A percentile compares a stretch with the other conserved stretches of the same genome.
phyloP scores from a whole-genome alignment of 2,329 filamentous ascomycete genomes.

The Arachnopeziza araneosa region DNA sequence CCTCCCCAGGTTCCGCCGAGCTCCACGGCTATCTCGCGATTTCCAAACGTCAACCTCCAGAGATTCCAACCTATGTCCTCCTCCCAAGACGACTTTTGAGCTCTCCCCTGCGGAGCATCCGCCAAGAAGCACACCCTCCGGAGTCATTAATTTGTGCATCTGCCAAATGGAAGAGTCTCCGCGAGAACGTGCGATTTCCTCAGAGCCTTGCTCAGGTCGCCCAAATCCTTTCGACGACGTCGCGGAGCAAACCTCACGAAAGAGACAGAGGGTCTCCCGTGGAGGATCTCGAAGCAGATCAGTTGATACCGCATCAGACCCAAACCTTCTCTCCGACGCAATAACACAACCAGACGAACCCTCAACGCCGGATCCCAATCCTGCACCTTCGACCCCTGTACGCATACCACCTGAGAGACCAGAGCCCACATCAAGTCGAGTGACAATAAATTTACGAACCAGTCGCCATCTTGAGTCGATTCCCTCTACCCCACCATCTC shows the following conservation, averaged over 20 bases:
- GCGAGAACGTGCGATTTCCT: constrained; percentile 54
- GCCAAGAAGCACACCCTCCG: constrained; percentile 38
- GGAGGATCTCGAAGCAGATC: constrained; percentile 51
- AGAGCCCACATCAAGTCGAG: constrained; percentile 48
- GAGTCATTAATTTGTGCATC: constrained; percentile 43
- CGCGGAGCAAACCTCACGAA: constrained; percentile 44
- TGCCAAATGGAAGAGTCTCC: constrained; percentile 39
- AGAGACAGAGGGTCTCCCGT: constrained; percentile 56
- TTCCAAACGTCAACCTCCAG: constrained; percentile 1
- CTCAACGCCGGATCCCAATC: constrained; percentile 29
- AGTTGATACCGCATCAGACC: constrained; percentile 33
- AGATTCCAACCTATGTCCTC: neutral
- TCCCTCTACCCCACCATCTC: constrained; percentile 41
- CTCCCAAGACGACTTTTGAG: constrained; percentile 17
- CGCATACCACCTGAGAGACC: constrained; percentile 30
- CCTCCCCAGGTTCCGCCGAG: neutral
- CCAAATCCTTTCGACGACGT: constrained; percentile 59
- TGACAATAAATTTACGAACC: constrained; percentile 56
- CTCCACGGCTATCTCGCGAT: neutral
- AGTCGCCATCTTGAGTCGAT: constrained; percentile 36
- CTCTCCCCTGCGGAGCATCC: constrained; percentile 18
- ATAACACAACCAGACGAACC: constrained; percentile 10
- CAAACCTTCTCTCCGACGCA: constrained; percentile 15
- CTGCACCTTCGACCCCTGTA: constrained; percentile 27
- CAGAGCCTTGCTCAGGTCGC: constrained; percentile 57